phyloP scores from a whole-genome alignment of 129 eudicot genomes.

The Pulicaria dysenterica region DNA sequence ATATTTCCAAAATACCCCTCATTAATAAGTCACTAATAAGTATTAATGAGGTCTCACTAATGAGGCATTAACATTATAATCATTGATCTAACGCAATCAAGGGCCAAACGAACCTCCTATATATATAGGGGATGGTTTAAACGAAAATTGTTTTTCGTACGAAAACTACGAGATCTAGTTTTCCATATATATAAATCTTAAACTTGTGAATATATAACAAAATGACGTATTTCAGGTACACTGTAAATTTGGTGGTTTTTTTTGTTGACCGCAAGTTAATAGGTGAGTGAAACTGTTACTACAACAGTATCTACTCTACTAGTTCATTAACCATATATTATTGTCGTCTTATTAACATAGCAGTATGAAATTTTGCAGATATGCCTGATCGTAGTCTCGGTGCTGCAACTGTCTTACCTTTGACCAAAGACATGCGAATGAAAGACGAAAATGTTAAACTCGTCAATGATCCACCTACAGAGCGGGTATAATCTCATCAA shows the following conservation, averaged over 20 bases:
- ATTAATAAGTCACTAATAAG: no score
- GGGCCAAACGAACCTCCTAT: no score
- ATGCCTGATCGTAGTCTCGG: constrained; percentile 70
- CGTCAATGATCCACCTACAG: constrained; percentile 69
- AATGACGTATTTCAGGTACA: constrained; percentile 57
- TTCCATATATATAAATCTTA: no score
- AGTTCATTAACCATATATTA: no score
- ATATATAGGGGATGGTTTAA: no score
- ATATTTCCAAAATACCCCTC: no score
- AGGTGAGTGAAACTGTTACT: constrained; percentile 38
- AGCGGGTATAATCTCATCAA: constrained; percentile 51
- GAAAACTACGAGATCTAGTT: no score
- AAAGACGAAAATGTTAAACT: constrained; percentile 78
- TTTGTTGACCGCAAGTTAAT: constrained; percentile 75
- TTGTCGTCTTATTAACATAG: background rate
- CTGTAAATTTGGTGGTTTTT: constrained; percentile 87
- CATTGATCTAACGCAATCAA: no score
- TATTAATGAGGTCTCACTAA: no score
- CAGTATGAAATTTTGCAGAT: constrained; percentile 42
- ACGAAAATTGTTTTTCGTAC: no score
- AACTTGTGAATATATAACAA: no score
- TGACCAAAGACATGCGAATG: constrained; percentile 63
- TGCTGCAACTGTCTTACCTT: constrained; percentile 56
- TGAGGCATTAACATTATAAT: no score
- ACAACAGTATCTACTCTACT: background rate